A percentile compares a stretch with the other conserved stretches of the same genome.
These are phyloP conservation scores for Clarireedia hainanense DNA, from an alignment of 2,329 filamentous ascomycete genomes.

Conservation along the genomic window DNA sequence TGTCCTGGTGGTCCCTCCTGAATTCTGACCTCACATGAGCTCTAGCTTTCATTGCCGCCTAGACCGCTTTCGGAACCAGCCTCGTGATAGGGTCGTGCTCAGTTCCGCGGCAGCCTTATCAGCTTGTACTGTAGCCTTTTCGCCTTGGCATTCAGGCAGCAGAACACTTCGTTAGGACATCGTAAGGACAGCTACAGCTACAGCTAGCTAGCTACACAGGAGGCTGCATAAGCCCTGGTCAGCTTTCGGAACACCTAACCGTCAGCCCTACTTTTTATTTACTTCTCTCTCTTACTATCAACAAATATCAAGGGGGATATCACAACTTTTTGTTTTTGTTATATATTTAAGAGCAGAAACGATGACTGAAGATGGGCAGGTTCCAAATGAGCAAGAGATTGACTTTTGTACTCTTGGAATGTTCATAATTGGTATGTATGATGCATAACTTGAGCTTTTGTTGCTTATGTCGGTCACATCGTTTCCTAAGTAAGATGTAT, in stretches of 20 bases:
- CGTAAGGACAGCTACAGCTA: too few species aligned
- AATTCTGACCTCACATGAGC: neutral
- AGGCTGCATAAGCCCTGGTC: neutral
- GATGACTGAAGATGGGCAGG: slow-evolving; percentile 16
- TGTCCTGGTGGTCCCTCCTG: neutral
- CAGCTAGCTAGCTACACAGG: neutral
- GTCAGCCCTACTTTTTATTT: neutral
- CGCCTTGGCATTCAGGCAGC: too few species aligned
- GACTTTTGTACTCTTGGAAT: slow-evolving; percentile 66
- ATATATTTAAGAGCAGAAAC: neutral
- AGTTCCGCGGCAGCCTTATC: too few species aligned
- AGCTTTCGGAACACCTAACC: neutral
- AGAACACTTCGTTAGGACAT: too few species aligned
- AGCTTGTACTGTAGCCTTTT: too few species aligned
- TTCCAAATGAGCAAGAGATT: slow-evolving; percentile 35
- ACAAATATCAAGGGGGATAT: too few species aligned
- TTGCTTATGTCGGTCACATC: neutral
- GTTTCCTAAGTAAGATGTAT: neutral
- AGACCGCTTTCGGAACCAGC: too few species aligned
- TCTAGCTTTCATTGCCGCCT: neutral
- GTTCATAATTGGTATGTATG: slow-evolving; percentile 60
- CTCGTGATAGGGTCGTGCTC: too few species aligned
- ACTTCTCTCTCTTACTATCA: neutral
- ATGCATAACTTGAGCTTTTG: neutral
- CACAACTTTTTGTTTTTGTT: too few species aligned